Evolutionary conservation across 169 alveolate species (phyloP), one percentile per base, ranked within the genome.

Genomic region (Babesia caballi): DNA sequence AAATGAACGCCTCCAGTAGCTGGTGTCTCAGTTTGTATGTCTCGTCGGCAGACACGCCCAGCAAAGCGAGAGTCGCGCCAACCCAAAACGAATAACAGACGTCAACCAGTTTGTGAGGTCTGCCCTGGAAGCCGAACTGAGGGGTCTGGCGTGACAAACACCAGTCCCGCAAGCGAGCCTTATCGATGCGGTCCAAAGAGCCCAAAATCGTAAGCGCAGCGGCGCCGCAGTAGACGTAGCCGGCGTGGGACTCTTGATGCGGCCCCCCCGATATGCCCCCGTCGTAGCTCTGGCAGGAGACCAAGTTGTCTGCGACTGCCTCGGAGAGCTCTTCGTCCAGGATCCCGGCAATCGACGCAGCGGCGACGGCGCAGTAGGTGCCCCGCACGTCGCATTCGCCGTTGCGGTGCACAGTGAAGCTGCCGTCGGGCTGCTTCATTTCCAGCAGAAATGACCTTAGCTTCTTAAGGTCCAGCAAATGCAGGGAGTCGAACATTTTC

Each of bases 351-450:
- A 97, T 81, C 56, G 90, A 89, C n/a, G 98, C 96, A n/a, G 94
- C 76, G 12, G 96, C 91, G 9, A 96, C 73, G 15, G 97, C 96
- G 73, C 98, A 96, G 76, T 95, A 96, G 32, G 93, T 94, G 41
- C 97, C 97, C 66, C 99, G 83, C 86, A 95, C 89, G 85, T 97
- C 99, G 58, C 90, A 83, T 81, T 97, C 99, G 15, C 99, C 99
- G 70, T 94, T 93, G 42, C 83, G 83, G 80, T 94, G 98, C 69
- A 95, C 89, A 12, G 84, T 71, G 66, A 94, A 93, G 40, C 96
- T 85, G 27, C 99, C 99, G 49, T 92, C 85, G 46, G 90, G 85
- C 46, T 92, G 88, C 85, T 93, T 94, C 85, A 94, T 88, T 42
- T 86, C 84, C 59, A 75, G 47, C 33, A 97, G 84, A 77, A 94